Conservation (phyloP, 352 stramenopile genomes). For the Pythium myriotylum region DNA sequence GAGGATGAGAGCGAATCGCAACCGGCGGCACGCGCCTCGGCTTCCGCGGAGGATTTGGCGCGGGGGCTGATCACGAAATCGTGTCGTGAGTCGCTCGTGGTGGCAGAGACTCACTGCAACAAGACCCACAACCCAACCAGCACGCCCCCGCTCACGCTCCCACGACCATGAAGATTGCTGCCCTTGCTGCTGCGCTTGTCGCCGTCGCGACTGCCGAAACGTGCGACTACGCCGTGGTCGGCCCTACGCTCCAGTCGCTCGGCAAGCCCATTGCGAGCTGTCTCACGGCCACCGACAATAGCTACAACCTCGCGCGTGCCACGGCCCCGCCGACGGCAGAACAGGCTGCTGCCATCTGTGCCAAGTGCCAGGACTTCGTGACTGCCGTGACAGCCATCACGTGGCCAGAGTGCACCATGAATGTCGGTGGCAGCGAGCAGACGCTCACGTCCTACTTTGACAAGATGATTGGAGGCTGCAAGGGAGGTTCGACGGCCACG, state of each 20-base stretch:
- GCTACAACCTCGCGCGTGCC: slow-evolving; percentile 24
- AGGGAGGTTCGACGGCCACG: background rate
- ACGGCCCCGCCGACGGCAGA: slow-evolving; percentile 14
- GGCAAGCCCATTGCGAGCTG: slow-evolving; percentile 18
- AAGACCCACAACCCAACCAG: background rate
- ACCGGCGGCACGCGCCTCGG: no score
- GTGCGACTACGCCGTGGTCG: slow-evolving; percentile 24
- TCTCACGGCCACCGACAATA: slow-evolving; percentile 17
- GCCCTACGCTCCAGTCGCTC: slow-evolving; percentile 20
- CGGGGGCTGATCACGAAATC: no score
- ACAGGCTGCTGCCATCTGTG: slow-evolving; percentile 21
- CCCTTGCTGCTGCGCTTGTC: background rate
- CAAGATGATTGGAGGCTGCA: slow-evolving; percentile 23
- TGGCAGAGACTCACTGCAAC: background rate
- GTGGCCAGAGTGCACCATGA: slow-evolving; percentile 25
- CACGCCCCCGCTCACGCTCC: background rate
- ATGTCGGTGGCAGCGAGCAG: slow-evolving; percentile 24
- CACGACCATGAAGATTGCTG: slow-evolving; percentile 1
- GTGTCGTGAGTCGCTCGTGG: no score
- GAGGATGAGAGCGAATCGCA: no score
- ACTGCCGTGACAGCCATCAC: slow-evolving; percentile 8
- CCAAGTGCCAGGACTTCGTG: slow-evolving; percentile 22
- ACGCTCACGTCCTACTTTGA: slow-evolving; percentile 25
- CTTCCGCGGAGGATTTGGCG: no score
- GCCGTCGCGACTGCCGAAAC: slow-evolving; percentile 5